These are phyloP conservation scores for Physcomitrium patens DNA, from an alignment of 225 moss, liverwort and hornwort species.

Conservation along the genomic window DNA sequence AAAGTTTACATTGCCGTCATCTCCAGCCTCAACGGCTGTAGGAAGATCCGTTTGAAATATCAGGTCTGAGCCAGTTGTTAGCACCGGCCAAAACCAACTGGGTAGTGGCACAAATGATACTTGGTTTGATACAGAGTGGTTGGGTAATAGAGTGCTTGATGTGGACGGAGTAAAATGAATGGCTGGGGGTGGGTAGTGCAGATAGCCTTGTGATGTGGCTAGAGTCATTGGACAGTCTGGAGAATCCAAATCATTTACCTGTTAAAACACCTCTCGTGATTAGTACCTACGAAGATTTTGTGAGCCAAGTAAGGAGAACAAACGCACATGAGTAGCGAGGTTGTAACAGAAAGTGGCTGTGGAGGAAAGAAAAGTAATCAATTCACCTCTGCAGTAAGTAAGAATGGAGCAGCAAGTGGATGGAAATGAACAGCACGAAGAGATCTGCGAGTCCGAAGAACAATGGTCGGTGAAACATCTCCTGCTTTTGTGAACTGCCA, in stretches of 20 bases:
- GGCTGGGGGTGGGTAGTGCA: slow-evolving; percentile 89
- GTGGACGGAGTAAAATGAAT: slow-evolving; percentile 75
- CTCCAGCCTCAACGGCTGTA: slow-evolving; percentile 60
- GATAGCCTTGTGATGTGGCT: slow-evolving; percentile 96
- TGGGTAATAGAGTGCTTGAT: slow-evolving; percentile 57
- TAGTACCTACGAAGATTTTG: slow-evolving; percentile 22
- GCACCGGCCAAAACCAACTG: slow-evolving; percentile 88
- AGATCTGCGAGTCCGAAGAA: slow-evolving; percentile 91
- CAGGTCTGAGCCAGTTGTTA: slow-evolving; percentile 68
- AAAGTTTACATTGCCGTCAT: slow-evolving; percentile 61
- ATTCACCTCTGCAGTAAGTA: slow-evolving; percentile 93
- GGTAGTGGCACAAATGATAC: slow-evolving; percentile 76
- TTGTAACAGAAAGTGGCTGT: slow-evolving; percentile 2
- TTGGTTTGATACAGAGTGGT: slow-evolving; percentile 60
- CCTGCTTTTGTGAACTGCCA: slow-evolving; percentile 97
- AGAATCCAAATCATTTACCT: slow-evolving; percentile 99
- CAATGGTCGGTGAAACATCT: slow-evolving; percentile 75
- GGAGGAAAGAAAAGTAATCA: slow-evolving; percentile 24
- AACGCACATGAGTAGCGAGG: neutral
- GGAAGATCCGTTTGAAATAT: slow-evolving; percentile 62
- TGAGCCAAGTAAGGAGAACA: neutral
- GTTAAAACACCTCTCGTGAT: slow-evolving; percentile 38
- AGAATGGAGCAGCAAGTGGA: slow-evolving; percentile 95
- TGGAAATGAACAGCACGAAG: slow-evolving; percentile 99
- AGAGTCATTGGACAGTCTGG: slow-evolving; percentile 98